Percentiles rank a stretch among this genome's conserved stretches.
phyloP scores from a whole-genome alignment of 768 basidiomycete species.

The Galerina sulciceps region DNA sequence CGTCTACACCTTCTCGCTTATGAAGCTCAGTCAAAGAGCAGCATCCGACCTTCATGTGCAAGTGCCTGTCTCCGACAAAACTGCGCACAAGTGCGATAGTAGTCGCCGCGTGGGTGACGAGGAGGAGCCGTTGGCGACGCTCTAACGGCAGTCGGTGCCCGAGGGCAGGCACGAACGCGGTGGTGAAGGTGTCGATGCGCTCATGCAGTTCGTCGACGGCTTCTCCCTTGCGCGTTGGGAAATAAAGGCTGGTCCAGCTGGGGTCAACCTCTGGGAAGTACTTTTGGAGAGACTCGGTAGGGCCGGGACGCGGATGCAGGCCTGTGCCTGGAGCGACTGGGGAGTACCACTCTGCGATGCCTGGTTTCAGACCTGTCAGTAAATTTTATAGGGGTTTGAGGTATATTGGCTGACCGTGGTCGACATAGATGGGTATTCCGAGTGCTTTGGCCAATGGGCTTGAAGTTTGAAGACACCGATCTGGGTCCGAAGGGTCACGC shows the following conservation, averaged over 20 bases:
- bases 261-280: conserved; percentile 69
- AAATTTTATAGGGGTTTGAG: not conserved
- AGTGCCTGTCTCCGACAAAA: conserved; percentile 53
- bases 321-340: conserved; percentile 69
- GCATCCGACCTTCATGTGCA: conserved; percentile 72
- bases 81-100: conserved; percentile 66
- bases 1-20: conserved; percentile 30
- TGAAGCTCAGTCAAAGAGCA: conserved; percentile 69
- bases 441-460: conserved; percentile 66
- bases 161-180: conserved; percentile 53
- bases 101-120: conserved; percentile 80
- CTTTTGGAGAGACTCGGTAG: conserved; percentile 52
- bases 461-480: conserved; percentile 87
- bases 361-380: conserved; percentile 34
- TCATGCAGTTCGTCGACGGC: conserved; percentile 63
- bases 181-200: conserved; percentile 57
- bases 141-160: conserved; percentile 43
- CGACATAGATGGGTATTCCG: conserved; percentile 71
- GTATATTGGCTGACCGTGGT: conserved; percentile 60
- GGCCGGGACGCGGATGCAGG: conserved; percentile 74
- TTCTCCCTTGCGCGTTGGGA: conserved; percentile 77
- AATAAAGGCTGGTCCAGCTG: conserved; percentile 67
- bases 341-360: conserved; percentile 81
- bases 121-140: conserved; percentile 54
- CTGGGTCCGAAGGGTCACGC: conserved; percentile 36